Percentiles rank a stretch among this genome's conserved stretches.
Evolutionary conservation across 768 basidiomycete species (phyloP).

Genomic region (Leccinum subgranulosum): DNA sequence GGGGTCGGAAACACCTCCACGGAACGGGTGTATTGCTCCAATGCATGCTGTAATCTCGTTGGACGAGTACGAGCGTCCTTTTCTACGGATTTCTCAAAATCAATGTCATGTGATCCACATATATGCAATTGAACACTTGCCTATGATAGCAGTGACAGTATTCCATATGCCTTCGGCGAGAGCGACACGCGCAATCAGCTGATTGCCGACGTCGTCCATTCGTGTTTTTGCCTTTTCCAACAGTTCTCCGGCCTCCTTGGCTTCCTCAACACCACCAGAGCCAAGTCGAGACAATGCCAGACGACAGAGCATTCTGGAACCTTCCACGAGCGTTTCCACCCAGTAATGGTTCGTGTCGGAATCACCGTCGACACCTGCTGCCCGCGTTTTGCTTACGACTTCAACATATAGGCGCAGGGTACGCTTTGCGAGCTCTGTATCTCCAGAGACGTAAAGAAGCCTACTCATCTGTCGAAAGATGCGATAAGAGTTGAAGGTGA

Average conservation of each 20-base stretch:
- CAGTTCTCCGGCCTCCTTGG: constrained; percentile 56
- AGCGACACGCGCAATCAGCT: constrained; percentile 56
- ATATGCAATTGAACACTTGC: constrained; percentile 35
- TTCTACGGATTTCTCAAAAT: constrained; percentile 40
- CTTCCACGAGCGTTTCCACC: constrained; percentile 75
- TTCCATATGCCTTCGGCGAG: constrained; percentile 75
- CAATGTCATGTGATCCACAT: not conserved
- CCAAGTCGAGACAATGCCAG: constrained; percentile 35
- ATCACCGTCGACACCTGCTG: constrained; percentile 44
- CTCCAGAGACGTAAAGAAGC: constrained; percentile 60
- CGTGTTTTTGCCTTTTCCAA: constrained; percentile 60
- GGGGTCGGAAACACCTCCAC: constrained; percentile 48
- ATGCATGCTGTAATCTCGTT: constrained; percentile 53
- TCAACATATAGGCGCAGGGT: constrained; percentile 80
- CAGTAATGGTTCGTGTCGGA: constrained; percentile 68
- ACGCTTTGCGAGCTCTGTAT: constrained; percentile 62
- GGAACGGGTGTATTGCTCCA: constrained; percentile 48
- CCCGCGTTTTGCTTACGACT: constrained; percentile 77
- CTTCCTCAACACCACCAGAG: constrained; percentile 52
- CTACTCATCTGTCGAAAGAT: constrained; percentile 84
- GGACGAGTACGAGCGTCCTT: constrained; percentile 63
- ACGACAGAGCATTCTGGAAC: constrained; percentile 73
- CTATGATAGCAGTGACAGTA: constrained; percentile 64
- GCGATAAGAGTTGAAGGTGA: constrained; percentile 90
- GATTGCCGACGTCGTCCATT: constrained; percentile 45